These are phyloP conservation scores for Solanum gandarillasii DNA, from an alignment of 257 asterid genomes.

Conservation along the genomic window DNA sequence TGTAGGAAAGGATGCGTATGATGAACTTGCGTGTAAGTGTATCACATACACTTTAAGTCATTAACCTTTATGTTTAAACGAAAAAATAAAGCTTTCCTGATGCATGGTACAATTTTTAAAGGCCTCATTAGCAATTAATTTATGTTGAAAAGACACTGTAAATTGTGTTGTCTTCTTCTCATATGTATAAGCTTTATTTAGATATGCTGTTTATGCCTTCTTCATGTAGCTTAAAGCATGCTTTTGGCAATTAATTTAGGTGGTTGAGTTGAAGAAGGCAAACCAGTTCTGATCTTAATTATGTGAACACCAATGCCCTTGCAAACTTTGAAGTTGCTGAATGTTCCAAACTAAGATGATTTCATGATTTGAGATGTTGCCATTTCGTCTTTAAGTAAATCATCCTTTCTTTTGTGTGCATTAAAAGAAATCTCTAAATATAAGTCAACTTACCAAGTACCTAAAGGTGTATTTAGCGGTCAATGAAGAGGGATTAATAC, in stretches of 20 bases:
- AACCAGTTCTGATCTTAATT: neutral
- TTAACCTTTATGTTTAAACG: neutral
- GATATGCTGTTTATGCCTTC: neutral
- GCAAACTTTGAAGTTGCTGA: neutral
- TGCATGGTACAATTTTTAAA: neutral
- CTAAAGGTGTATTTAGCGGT: neutral
- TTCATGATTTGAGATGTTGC: neutral
- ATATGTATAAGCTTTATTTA: neutral
- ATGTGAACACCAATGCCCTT: neutral
- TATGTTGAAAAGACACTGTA: neutral
- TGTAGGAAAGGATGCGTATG: constrained; percentile 99
- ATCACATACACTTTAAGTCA: neutral
- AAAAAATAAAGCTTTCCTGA: neutral
- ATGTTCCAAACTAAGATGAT: neutral
- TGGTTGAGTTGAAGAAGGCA: neutral
- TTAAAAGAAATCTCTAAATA: neutral
- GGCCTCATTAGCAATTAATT: neutral
- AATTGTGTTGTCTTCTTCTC: neutral
- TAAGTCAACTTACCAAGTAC: neutral
- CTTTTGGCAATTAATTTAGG: neutral
- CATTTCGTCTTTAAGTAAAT: neutral
- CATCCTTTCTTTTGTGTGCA: neutral
- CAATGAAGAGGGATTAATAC: neutral
- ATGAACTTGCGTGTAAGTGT: constrained; percentile 88
- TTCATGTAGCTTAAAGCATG: neutral